Conservation (phyloP, 163 green algal species). For the Chlorella variabilis region DNA sequence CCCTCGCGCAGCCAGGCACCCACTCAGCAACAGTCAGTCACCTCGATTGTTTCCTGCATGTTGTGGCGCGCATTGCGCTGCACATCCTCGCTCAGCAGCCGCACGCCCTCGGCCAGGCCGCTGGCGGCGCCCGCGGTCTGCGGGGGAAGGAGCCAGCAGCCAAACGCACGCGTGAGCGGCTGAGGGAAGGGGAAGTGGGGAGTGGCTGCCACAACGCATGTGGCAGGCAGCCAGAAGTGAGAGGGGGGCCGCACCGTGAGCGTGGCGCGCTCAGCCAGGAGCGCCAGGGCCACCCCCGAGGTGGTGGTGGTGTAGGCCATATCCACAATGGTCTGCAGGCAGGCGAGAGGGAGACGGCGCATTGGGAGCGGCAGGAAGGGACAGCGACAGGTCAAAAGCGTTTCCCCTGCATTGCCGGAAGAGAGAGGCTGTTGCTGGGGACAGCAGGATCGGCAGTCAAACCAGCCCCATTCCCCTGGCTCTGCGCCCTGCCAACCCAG, state of each 20-base stretch:
- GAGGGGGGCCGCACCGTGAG: not conserved
- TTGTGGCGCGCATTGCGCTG: not conserved
- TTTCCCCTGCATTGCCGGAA: no score
- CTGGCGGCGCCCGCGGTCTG: not conserved
- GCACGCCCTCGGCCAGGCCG: conserved; percentile 5
- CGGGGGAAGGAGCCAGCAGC: not conserved
- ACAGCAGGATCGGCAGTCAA: no score
- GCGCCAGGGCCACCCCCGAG: not conserved
- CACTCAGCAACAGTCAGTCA: not conserved
- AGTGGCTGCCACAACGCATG: not conserved
- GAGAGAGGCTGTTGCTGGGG: no score
- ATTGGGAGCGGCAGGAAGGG: no score
- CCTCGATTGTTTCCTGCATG: not conserved
- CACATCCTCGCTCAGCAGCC: not conserved
- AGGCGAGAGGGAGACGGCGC: no score
- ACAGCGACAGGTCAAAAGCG: no score
- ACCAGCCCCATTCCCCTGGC: no score
- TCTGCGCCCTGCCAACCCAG: no score
- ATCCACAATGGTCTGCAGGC: not conserved
- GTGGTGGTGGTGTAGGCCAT: not conserved
- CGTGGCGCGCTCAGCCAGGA: not conserved
- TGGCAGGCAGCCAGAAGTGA: not conserved
- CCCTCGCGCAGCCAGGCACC: no score
- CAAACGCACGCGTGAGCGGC: not conserved
- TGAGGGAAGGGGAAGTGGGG: not conserved